Evolutionary conservation across 345 rosid genomes (phyloP).

Genomic region (Hibiscus syriacus): DNA sequence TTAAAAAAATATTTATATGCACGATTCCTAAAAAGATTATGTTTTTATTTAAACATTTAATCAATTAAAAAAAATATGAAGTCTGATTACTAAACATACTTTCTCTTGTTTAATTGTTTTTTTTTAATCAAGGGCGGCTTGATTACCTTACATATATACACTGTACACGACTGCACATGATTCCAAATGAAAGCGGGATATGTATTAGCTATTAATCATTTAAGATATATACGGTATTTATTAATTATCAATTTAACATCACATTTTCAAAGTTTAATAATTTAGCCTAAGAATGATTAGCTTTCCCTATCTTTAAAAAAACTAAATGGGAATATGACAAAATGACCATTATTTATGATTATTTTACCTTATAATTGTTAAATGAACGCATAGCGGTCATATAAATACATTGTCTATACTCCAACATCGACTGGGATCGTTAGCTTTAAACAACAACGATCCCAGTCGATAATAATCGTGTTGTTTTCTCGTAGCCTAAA

Average conservation of each 20-base stretch:
- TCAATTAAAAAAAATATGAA: too few species aligned
- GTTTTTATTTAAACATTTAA: background rate
- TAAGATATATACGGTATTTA: background rate
- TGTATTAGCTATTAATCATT: background rate
- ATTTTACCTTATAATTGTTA: too few species aligned
- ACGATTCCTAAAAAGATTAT: too few species aligned
- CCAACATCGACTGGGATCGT: background rate
- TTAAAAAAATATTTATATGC: too few species aligned
- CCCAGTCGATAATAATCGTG: background rate
- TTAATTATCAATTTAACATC: background rate
- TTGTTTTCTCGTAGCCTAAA: background rate
- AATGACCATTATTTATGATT: background rate
- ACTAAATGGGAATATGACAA: background rate
- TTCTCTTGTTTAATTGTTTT: slow-evolving; percentile 6
- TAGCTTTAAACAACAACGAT: background rate
- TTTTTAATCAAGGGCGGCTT: background rate
- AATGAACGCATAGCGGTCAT: too few species aligned
- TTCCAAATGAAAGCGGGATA: slow-evolving; percentile 11
- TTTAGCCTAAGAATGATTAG: background rate
- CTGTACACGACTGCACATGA: too few species aligned
- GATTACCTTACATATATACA: background rate
- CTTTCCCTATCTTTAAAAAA: background rate
- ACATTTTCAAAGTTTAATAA: slow-evolving; percentile 1
- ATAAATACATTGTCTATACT: too few species aligned
- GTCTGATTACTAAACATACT: too few species aligned